These are phyloP conservation scores for Pugionium dolabratum DNA, from an alignment of 345 rosid species.

Conservation along the genomic window DNA sequence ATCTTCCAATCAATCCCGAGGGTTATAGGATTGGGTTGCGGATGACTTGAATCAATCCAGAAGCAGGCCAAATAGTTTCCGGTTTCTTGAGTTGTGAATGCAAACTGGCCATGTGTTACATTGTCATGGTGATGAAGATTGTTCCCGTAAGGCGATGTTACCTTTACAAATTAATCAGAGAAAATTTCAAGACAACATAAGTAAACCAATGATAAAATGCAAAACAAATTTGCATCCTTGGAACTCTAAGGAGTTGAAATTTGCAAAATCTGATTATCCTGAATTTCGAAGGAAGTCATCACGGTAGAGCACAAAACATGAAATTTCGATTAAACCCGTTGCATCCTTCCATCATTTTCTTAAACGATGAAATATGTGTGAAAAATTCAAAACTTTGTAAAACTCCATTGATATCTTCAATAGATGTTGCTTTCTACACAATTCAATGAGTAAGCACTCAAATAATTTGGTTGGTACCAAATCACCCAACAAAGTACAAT, in stretches of 20 bases:
- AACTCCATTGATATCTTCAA: background rate
- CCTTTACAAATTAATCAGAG: conserved; percentile 42
- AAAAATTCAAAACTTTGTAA: background rate
- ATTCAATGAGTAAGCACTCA: conserved; percentile 2
- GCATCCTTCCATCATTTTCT: background rate
- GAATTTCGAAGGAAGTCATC: background rate
- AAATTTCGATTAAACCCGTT: background rate
- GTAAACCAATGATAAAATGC: background rate
- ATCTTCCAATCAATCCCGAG: conserved; percentile 85
- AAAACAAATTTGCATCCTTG: too few species aligned
- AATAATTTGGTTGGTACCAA: background rate
- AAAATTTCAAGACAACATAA: background rate
- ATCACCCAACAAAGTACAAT: conserved; percentile 11
- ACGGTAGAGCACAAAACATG: conserved; percentile 6
- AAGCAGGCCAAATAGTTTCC: conserved; percentile 87
- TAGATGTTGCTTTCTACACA: conserved; percentile 18
- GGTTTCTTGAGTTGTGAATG: conserved; percentile 78
- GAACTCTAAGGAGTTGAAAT: too few species aligned
- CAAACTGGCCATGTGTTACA: conserved; percentile 85
- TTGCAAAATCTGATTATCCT: background rate
- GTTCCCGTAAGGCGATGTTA: conserved; percentile 83
- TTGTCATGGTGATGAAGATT: conserved; percentile 68
- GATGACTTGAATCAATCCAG: conserved; percentile 51
- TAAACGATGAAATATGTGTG: too few species aligned
- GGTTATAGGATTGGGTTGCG: conserved; percentile 44